Percentiles rank a stretch among this genome's conserved stretches.
These are phyloP conservation scores for Nitzschia inconspicua DNA, from an alignment of 108 stramenopile genomes.

Conservation along the genomic window DNA sequence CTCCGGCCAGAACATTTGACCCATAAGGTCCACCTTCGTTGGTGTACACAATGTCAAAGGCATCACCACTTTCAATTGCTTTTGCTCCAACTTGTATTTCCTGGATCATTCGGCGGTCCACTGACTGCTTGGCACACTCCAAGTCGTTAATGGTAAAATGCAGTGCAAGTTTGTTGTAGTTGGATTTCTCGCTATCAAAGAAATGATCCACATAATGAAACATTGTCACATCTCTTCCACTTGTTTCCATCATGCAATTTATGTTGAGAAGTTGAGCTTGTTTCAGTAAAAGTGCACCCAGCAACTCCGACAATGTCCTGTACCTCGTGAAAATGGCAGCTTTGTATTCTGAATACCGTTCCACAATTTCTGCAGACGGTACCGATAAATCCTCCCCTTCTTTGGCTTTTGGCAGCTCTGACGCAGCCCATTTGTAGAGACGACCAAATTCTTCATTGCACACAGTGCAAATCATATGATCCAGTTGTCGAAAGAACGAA, in stretches of 20 bases:
- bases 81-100: slow-evolving; percentile 63
- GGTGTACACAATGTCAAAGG: slow-evolving; percentile 60
- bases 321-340: slow-evolving; percentile 86
- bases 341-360: slow-evolving; percentile 70
- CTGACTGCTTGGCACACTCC: slow-evolving; percentile 55
- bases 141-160: slow-evolving; percentile 85
- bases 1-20: slow-evolving; percentile 60
- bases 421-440: slow-evolving; percentile 59
- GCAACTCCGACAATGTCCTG: slow-evolving; percentile 72
- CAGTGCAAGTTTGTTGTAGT: slow-evolving; percentile 81
- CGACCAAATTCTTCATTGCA: slow-evolving; percentile 74
- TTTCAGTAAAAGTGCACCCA: slow-evolving; percentile 62
- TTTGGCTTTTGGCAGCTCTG: slow-evolving; percentile 26
- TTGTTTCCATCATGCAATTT: slow-evolving; percentile 82
- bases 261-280: slow-evolving; percentile 56
- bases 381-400: slow-evolving; percentile 5
- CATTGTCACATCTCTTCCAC: slow-evolving; percentile 84
- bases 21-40: slow-evolving; percentile 90
- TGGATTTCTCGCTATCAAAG: slow-evolving; percentile 30
- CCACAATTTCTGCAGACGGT: slow-evolving; percentile 47
- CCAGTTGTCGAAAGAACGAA: slow-evolving; percentile 86
- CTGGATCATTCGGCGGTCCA: slow-evolving; percentile 74
- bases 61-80: slow-evolving; percentile 43
- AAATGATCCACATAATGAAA: slow-evolving; percentile 83
- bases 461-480: slow-evolving; percentile 82